Base-by-base conservation (phyloP, 2,329 filamentous ascomycete species). In the Microsporum ferrugineum region DNA sequence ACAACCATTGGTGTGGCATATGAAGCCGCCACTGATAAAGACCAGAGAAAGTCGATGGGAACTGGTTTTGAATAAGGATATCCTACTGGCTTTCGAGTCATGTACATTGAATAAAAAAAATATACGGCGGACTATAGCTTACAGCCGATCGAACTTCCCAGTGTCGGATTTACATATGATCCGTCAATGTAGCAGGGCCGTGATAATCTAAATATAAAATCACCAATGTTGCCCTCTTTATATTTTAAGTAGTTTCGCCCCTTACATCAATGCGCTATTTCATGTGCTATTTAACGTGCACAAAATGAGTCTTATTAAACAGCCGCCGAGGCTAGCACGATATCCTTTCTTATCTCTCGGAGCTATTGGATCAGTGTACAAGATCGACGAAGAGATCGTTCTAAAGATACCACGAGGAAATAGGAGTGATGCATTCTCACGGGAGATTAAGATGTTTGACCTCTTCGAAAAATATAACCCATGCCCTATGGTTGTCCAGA, bases 401-500 rank as follows among this genome's bases (percentile, higher is more conserved):
- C 43, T 47, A n/a, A 47, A 47, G 43, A 23, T 47, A 17, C 43
- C 43, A 10, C n/a, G 43, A 47, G 17, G 17, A 27, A 47, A 10
- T 29, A 5, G 43, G 23, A 27, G 43, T 2, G 43, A 47, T 27
- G 17, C n/a, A 27, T 47, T 47, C 43, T 47, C 7, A 27, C 43
- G 33, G 36, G 61, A 63, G 43, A 58, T 61, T 41, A 33, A 29
- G 53, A 53, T 63, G 31, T 63, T 61, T 36, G 61, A 63, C 34
- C 33, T 61, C 12, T 56, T 63, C 12, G 55, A 61, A 36, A 61
- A 63, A 55, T 55, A 61, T 61, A 43, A 58, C 2, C 59, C 53
- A 6, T 63, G 61, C 27, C 59, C 61, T 56, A n/a, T 55, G 17
- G 55, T 63, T n/a, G 34, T 63, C n/a, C 43, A 63, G 38, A 61